phyloP scores from a whole-genome alignment of 2,329 filamentous ascomycete species.

The Trichoderma brevicompactum region DNA sequence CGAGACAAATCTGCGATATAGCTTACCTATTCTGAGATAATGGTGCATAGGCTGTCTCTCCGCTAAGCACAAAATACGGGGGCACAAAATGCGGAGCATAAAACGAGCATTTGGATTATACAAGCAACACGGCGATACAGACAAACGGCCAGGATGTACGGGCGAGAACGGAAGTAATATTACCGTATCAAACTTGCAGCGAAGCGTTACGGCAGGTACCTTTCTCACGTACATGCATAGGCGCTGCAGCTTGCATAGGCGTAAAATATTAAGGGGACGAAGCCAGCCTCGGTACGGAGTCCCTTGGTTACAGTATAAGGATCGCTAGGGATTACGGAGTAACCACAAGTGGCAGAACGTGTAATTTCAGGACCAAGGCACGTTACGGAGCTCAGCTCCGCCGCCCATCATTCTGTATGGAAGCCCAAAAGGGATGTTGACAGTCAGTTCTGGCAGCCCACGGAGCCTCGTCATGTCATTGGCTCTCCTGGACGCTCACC shows the following conservation, averaged over 20 bases:
- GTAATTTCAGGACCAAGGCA: conserved; percentile 5
- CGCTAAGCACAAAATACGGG: neutral
- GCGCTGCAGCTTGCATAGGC: neutral
- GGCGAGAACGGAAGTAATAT: conserved; percentile 4
- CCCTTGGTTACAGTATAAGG: neutral
- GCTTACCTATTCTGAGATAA: neutral
- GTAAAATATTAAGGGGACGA: neutral
- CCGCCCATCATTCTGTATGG: neutral
- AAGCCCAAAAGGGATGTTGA: conserved; percentile 12
- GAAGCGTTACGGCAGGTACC: neutral
- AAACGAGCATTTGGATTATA: neutral
- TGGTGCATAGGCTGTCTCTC: conserved; percentile 6
- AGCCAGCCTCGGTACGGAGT: neutral
- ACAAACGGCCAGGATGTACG: conserved; percentile 7
- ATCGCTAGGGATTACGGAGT: neutral
- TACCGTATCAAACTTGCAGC: conserved; percentile 17
- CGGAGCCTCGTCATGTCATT: too few relatives aligned
- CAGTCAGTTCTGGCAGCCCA: neutral
- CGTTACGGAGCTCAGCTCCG: conserved; percentile 14
- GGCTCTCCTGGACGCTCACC: conserved; percentile 11
- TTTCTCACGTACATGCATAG: neutral
- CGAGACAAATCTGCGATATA: neutral
- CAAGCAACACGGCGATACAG: neutral
- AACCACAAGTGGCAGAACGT: neutral
- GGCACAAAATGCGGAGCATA: neutral